Evolutionary conservation across 2,329 filamentous ascomycete species (phyloP), one percentile per base, ranked within the genome.

Genomic region (Pseudocercospora fijiensis): DNA sequence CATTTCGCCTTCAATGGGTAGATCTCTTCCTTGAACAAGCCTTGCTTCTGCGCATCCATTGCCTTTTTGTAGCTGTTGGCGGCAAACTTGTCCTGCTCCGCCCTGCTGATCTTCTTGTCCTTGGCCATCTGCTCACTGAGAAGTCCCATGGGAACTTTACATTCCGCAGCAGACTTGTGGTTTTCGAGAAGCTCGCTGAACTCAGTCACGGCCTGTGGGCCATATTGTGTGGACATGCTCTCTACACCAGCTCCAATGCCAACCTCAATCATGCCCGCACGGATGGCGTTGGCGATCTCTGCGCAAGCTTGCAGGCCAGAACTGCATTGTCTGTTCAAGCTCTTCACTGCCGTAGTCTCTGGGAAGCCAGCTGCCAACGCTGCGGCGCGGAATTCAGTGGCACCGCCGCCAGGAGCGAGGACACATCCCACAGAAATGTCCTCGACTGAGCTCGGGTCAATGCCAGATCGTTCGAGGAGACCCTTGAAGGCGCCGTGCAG

Each of bases 71-170:
- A 98, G 45, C 92, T 96, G 2, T 83, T 80, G n/a, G 94, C 94
- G 13, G 95, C 95, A 78, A 98, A 99, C n/a, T 86, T 86, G 77
- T 99, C 95, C 80, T 98, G 95, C 58, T 85, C 81, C 10, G 83
- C 80, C 66, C 95, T 89, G 62, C 82, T 74, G 74, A 98, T 86
- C 64, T 84, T 83, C 73, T 89, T 87, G 76, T 92, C 92, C 80
- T 92, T 90, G 71, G 94, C 95, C 94, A 98, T 97, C 74, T 94
- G 80, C 80, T 99, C 95, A 27, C 92, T 96, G 57, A 98, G 84
- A 10, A 92, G 86, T 72, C 94, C 94, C 95, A 98, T 98, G 77
- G 92, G 89, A 2, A 98, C 94, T 82, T 96, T 97, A 88, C 95
- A 99, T 85, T 97, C 96, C 74, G 90, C 90, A 24, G 93, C 86